A percentile compares a stretch with the other conserved stretches of the same genome.
Evolutionary conservation across 441 rosid species (phyloP).

Genomic region (Macaranga tanarius): DNA sequence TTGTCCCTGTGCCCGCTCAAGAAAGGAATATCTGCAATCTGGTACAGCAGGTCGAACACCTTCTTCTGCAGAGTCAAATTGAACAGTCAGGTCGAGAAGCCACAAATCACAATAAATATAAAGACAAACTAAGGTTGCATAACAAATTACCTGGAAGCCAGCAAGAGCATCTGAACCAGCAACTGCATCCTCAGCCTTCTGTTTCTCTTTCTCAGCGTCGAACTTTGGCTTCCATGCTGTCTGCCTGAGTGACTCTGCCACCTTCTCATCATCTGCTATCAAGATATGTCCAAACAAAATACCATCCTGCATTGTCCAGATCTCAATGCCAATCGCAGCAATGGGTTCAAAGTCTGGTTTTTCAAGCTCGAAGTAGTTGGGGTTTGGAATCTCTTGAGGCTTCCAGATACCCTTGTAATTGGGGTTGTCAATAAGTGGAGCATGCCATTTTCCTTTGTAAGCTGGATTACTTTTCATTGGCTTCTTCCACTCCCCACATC

Average conservation of each 20-base stretch:
- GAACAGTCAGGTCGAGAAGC: constrained; percentile 12
- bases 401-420: constrained; percentile 94
- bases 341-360: constrained; percentile 80
- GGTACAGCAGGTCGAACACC: constrained; percentile 75
- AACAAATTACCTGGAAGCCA: constrained; percentile 60
- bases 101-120: not conserved
- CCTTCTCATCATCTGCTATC: constrained; percentile 74
- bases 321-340: constrained; percentile 92
- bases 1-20: constrained; percentile 58
- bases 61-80: constrained; percentile 56
- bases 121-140: not conserved
- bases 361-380: constrained; percentile 77
- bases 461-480: constrained; percentile 88
- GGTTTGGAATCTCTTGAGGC: constrained; percentile 88
- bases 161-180: constrained; percentile 52
- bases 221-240: constrained; percentile 80
- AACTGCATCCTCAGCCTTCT: constrained; percentile 64
- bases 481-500: constrained; percentile 96
- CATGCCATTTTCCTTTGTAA: constrained; percentile 95
- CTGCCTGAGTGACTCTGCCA: constrained; percentile 55
- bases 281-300: constrained; percentile 82
- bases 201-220: constrained; percentile 75
- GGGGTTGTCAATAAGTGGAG: constrained; percentile 93
- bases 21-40: constrained; percentile 79
- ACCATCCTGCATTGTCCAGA: constrained; percentile 99